phyloP scores from a whole-genome alignment of 2,329 filamentous ascomycete species.

The Colletotrichum sp. region DNA sequence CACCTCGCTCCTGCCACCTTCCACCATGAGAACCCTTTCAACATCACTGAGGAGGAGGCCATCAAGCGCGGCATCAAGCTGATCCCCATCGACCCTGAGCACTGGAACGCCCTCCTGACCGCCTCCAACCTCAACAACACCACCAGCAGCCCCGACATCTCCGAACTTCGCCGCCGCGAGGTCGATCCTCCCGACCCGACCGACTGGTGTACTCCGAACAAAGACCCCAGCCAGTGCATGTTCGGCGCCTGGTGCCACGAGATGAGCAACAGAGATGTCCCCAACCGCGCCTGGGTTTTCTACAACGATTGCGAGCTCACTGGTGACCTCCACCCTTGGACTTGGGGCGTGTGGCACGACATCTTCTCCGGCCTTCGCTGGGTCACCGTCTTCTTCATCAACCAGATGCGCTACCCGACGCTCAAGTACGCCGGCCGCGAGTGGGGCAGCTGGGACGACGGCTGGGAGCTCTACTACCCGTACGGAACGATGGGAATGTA shows the following conservation, averaged over 20 bases:
- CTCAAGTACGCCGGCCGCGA: conserved; percentile 5
- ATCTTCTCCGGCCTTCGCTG: conserved; percentile 4
- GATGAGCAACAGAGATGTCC: not conserved
- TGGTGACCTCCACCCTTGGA: not conserved
- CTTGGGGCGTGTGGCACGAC: not conserved
- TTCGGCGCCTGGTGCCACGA: conserved; percentile 12
- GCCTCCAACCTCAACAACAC: not conserved
- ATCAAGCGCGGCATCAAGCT: conserved; percentile 1
- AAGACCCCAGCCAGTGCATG: not conserved
- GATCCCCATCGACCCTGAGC: conserved; percentile 4
- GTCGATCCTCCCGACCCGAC: not conserved
- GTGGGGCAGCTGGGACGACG: not conserved
- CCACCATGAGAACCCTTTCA: not conserved
- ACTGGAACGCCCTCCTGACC: not conserved
- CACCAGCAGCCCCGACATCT: not conserved
- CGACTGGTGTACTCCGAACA: conserved; percentile 10
- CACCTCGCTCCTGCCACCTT: conserved; percentile 1
- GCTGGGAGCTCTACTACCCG: conserved; percentile 13
- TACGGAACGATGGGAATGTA: not conserved
- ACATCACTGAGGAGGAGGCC: conserved; percentile 10
- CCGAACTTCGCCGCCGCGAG: not conserved
- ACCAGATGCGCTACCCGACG: not conserved
- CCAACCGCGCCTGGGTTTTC: conserved; percentile 14
- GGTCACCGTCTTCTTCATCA: conserved; percentile 3
- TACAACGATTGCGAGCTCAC: conserved; percentile 1